Percentiles rank a stretch among this genome's conserved stretches.
phyloP scores from a whole-genome alignment of 225 moss, liverwort and hornwort species.

The Pseudoscleropodium purum region DNA sequence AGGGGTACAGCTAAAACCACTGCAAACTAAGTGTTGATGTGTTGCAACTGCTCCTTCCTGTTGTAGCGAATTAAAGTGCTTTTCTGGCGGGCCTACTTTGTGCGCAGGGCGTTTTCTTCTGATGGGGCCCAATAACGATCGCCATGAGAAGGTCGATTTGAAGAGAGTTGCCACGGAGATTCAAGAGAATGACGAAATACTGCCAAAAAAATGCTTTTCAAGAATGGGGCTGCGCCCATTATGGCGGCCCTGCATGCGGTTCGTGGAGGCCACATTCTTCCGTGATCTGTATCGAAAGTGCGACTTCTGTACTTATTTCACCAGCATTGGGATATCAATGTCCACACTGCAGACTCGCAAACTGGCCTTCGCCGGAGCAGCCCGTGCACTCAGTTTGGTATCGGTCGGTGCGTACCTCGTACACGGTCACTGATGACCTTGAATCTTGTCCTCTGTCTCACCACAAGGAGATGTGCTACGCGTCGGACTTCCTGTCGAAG shows the following conservation, averaged over 20 bases:
- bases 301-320: neutral
- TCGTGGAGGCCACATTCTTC: neutral
- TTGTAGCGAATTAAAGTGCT: neutral
- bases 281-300: neutral
- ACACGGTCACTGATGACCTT: neutral
- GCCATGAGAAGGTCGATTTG: neutral
- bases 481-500: neutral
- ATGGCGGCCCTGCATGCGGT: neutral
- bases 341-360: neutral
- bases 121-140: neutral
- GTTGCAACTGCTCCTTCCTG: neutral
- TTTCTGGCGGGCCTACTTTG: neutral
- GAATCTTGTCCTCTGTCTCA: neutral
- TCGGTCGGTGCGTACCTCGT: neutral
- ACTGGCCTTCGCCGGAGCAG: neutral
- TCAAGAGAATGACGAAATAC: neutral
- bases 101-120: neutral
- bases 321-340: neutral
- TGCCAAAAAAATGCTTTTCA: neutral
- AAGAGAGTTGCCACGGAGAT: neutral
- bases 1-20: neutral
- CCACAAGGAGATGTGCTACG: neutral
- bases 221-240: neutral
- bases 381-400: neutral
- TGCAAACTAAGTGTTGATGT: neutral